Base-by-base conservation (phyloP, 2,329 filamentous ascomycete species). In the Cadophora gregata region DNA sequence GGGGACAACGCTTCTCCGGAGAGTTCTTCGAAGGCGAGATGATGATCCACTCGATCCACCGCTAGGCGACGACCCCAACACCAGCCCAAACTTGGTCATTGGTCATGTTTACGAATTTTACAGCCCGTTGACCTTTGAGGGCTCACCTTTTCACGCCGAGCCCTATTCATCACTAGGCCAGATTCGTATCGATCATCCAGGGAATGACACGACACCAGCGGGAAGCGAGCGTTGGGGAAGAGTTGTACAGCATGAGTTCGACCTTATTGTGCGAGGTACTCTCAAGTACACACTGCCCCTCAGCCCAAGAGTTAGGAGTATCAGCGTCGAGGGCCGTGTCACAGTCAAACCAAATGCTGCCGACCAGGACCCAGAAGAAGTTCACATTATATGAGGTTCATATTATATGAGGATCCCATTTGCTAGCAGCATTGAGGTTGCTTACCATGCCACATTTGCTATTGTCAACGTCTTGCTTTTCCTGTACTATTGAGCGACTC, bases 191-290 rank as follows among this genome's bases (percentile, higher is more conserved):
- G 81, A 84, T 29, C 88, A 90, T 64, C 96, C 96, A 0, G 94
- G 95, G 4, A 99, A 98, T 78, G 89, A 89, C 73, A 98, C 96
- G 0, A 89, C 93, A 75, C 83, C 87, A 51, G 91, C 92, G 48
- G 96, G 95, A 9, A 90, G 90, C 1, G 88, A 91, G 75, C 88
- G 94, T 14, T 99, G 96, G 96, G 93, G 97, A 77, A 87, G 89
- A 67, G 94, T 98, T 56, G 84, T 97, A 60, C 88, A 96, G 71
- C 92, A 97, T 78, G 92, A 95, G 53, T 99, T 98, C 73, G 93
- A 97, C 72, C 85, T 99, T 59, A 95, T 98, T 68, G 87, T 99
- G 50, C 90, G 96, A 73, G 96, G 96, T 25, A 91, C 96, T 16
- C 84, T 99, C 72, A 93, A 94, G 76, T 99, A 99, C 64, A 73